These are phyloP conservation scores for Sordariomycetes sp. DNA, from an alignment of 2,329 filamentous ascomycete genomes.

Conservation along the genomic window DNA sequence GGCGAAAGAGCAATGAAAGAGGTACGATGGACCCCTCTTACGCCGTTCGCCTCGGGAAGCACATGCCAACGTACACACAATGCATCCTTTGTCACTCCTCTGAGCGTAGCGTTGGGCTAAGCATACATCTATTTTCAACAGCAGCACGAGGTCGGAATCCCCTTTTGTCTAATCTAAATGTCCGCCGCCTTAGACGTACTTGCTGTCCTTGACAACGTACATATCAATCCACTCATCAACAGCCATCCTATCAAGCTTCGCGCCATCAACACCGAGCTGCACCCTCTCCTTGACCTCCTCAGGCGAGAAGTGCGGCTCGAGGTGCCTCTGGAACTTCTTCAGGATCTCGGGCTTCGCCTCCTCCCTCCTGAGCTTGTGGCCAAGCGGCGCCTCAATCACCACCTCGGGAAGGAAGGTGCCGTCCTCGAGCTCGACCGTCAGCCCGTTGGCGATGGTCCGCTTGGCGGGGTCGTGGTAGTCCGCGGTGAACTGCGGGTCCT, in stretches of 20 bases:
- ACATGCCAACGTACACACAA: no score
- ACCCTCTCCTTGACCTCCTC: slow-evolving; percentile 69
- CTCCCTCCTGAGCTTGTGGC: slow-evolving; percentile 79
- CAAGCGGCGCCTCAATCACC: slow-evolving; percentile 84
- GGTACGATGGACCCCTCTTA: no score
- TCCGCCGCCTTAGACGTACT: slow-evolving; percentile 24
- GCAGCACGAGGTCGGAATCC: neutral
- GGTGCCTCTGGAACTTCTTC: slow-evolving; percentile 87
- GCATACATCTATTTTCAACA: neutral
- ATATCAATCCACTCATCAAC: slow-evolving; percentile 92
- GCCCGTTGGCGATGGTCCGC: slow-evolving; percentile 92
- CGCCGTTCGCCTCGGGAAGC: no score
- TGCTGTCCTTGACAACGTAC: slow-evolving; percentile 51
- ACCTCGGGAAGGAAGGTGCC: slow-evolving; percentile 85
- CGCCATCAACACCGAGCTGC: slow-evolving; percentile 60
- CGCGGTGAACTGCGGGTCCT: slow-evolving; percentile 85
- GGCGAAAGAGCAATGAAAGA: no score
- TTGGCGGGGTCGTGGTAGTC: slow-evolving; percentile 93
- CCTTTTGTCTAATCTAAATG: neutral
- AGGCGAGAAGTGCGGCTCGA: slow-evolving; percentile 69
- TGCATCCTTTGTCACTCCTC: no score
- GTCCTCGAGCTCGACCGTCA: slow-evolving; percentile 90
- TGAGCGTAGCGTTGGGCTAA: no score
- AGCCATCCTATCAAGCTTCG: slow-evolving; percentile 64
- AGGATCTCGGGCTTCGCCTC: slow-evolving; percentile 97